Evolutionary conservation across 2,329 filamentous ascomycete species (phyloP).

Genomic region (Bipolaris sorokiniana): DNA sequence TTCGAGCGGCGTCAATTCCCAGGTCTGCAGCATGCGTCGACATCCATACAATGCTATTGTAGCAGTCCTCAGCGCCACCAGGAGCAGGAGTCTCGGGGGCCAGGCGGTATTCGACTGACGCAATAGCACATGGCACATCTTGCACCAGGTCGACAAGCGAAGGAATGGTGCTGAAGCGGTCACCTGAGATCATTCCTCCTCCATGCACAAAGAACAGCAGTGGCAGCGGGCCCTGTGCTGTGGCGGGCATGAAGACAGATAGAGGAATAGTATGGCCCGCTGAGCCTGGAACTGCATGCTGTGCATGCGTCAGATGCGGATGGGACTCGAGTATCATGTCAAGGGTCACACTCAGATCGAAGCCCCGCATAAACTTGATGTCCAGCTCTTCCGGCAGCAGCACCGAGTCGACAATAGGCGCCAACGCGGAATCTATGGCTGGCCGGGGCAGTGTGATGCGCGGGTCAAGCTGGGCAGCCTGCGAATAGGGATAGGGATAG

Average conservation of each 20-base stretch:
- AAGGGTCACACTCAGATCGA: conserved; percentile 1
- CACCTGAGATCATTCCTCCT: conserved; percentile 22
- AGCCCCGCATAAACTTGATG: conserved; percentile 15
- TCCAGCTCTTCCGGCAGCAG: conserved; percentile 18
- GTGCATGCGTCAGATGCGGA: conserved; percentile 58
- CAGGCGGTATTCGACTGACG: conserved; percentile 24
- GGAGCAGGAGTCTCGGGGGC: conserved; percentile 22
- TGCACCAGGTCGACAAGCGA: conserved; percentile 20
- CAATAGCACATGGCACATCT: conserved; percentile 19
- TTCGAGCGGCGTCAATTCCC: conserved; percentile 21
- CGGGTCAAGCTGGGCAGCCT: conserved; percentile 17
- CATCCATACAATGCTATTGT: conserved; percentile 21
- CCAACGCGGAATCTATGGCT: conserved; percentile 7
- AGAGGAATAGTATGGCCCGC: conserved; percentile 65
- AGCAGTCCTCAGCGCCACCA: conserved; percentile 25
- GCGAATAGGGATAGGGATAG: conserved; percentile 11
- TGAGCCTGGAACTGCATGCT: conserved; percentile 42
- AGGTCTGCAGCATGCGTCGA: conserved; percentile 18
- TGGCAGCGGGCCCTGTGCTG: conserved; percentile 65
- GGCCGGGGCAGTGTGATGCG: conserved; percentile 16
- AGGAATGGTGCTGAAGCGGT: conserved; percentile 22
- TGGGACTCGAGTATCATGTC: conserved; percentile 63
- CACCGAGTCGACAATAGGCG: conserved; percentile 13
- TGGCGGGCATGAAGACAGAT: conserved; percentile 59
- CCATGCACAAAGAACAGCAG: conserved; percentile 72